Conservation (phyloP, 768 basidiomycete genomes). For the Xerocomellus dryophilus region DNA sequence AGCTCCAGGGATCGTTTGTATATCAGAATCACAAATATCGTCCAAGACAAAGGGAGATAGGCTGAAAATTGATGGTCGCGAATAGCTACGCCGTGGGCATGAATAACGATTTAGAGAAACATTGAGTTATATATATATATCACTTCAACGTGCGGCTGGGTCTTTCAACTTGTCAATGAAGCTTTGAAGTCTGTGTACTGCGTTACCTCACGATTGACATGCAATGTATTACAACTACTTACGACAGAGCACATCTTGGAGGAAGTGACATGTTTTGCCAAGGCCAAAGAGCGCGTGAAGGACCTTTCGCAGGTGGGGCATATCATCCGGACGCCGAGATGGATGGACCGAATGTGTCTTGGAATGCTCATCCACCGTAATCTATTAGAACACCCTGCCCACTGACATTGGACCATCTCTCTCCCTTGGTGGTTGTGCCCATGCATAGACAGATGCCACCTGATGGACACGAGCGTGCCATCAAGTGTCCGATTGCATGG, state of each 20-base stretch:
- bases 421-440: slow-evolving; percentile 3
- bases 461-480: neutral
- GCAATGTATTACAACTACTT: neutral
- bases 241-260: slow-evolving; percentile 3
- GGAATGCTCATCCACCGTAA: slow-evolving; percentile 11
- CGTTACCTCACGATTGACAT: neutral
- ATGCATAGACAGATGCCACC: slow-evolving; percentile 3
- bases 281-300: slow-evolving; percentile 10
- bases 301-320: slow-evolving; percentile 9
- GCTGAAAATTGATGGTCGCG: neutral
- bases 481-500: slow-evolving; percentile 1
- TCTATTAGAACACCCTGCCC: slow-evolving; percentile 3
- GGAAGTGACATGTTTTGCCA: slow-evolving; percentile 11
- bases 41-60: neutral
- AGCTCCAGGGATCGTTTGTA: neutral
- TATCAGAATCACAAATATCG: neutral
- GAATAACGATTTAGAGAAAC: neutral
- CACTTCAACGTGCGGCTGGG: neutral
- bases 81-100: neutral
- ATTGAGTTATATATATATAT: neutral
- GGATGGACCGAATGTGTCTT: slow-evolving; percentile 10
- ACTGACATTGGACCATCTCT: slow-evolving; percentile 3
- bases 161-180: neutral
- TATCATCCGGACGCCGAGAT: slow-evolving; percentile 6
- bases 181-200: neutral